These are phyloP conservation scores for Patellaria atrata DNA, from an alignment of 495 filamentous ascomycete species.

Conservation along the genomic window DNA sequence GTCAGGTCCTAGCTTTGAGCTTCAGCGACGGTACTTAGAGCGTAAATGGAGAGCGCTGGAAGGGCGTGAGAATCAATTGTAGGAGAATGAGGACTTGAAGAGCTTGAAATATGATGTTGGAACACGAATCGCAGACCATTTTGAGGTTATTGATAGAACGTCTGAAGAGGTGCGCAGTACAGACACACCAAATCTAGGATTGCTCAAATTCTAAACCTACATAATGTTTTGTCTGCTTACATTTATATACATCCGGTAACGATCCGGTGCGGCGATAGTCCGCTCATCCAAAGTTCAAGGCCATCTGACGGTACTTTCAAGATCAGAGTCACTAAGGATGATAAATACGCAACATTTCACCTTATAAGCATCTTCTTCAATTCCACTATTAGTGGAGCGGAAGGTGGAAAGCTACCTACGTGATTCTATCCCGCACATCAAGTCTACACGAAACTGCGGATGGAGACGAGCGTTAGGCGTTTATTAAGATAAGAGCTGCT, in stretches of 20 bases:
- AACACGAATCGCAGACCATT: constrained; percentile 20
- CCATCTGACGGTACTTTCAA: constrained; percentile 17
- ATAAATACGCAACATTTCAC: constrained; percentile 18
- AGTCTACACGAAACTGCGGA: constrained; percentile 19
- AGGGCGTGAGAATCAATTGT: constrained; percentile 12
- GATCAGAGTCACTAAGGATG: constrained; percentile 18
- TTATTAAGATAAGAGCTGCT: constrained; percentile 14
- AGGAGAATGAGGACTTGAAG: constrained; percentile 14
- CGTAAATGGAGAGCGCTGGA: constrained; percentile 12
- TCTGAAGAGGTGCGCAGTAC: constrained; percentile 14
- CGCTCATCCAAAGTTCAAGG: constrained; percentile 6
- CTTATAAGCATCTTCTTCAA: constrained; percentile 20
- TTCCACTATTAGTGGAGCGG: constrained; percentile 12
- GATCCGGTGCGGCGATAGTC: constrained; percentile 17
- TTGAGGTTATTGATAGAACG: constrained; percentile 18
- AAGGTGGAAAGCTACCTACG: constrained; percentile 10
- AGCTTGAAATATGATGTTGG: constrained; percentile 14
- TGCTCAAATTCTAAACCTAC: background rate
- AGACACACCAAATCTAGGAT: background rate
- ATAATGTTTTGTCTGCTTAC: background rate
- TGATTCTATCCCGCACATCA: constrained; percentile 13
- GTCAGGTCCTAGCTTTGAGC: constrained; percentile 18
- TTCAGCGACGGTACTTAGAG: constrained; percentile 17
- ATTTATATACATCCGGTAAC: constrained; percentile 7
- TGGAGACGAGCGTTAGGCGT: constrained; percentile 18